Percentiles rank a stretch among this genome's conserved stretches.
These are phyloP conservation scores for Mortierella sp. DNA, from an alignment of 371 early-diverging fungal species.

Conservation along the genomic window DNA sequence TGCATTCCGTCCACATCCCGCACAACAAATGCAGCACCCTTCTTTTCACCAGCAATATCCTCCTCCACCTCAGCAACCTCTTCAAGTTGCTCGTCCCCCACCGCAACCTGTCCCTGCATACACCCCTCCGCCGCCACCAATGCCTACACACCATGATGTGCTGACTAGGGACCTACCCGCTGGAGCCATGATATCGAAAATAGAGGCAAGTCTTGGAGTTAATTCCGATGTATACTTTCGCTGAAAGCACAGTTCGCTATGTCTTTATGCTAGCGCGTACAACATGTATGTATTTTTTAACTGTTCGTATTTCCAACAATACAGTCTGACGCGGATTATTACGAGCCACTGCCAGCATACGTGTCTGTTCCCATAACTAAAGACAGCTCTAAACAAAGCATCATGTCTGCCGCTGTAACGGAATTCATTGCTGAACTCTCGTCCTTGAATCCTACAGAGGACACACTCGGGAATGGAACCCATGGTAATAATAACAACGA, in stretches of 20 bases:
- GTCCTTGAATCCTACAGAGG: slow-evolving; percentile 36
- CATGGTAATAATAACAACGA: slow-evolving; percentile 65
- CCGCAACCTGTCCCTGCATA: slow-evolving; percentile 3
- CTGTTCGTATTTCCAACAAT: not conserved
- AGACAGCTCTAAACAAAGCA: slow-evolving; percentile 40
- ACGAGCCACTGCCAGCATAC: slow-evolving; percentile 60
- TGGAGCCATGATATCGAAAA: slow-evolving; percentile 63
- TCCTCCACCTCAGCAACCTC: slow-evolving; percentile 10
- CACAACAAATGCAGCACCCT: not conserved
- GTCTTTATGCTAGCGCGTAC: too few relatives aligned
- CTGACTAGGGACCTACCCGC: slow-evolving; percentile 63
- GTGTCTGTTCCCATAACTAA: slow-evolving; percentile 52
- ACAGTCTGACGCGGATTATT: slow-evolving; percentile 56
- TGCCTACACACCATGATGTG: slow-evolving; percentile 34
- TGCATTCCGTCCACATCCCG: slow-evolving; percentile 1
- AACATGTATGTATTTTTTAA: too few relatives aligned
- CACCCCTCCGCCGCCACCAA: slow-evolving; percentile 14
- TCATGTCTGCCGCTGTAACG: slow-evolving; percentile 54
- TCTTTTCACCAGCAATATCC: not conserved
- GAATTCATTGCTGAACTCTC: slow-evolving; percentile 63
- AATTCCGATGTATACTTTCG: too few relatives aligned
- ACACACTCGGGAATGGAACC: not conserved
- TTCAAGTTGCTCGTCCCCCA: not conserved
- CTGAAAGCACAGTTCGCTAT: too few relatives aligned
- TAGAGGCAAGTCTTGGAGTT: slow-evolving; percentile 59